Conservation (phyloP, 129 eudicot species). For the Smallanthus sonchifolius region DNA sequence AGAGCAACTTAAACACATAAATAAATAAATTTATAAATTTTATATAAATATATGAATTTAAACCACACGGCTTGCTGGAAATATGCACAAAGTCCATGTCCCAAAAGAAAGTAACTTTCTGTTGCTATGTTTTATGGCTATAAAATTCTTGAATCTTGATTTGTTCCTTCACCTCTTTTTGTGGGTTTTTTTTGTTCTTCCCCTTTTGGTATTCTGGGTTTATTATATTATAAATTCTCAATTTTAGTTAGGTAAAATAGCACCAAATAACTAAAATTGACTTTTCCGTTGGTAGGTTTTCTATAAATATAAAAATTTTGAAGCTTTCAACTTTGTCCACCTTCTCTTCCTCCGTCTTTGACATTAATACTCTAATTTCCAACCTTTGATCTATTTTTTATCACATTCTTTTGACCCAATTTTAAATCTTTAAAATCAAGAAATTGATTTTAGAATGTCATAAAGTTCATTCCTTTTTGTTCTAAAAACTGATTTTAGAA, state of each 20-base stretch:
- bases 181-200: neutral
- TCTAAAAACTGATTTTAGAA: constrained; percentile 1
- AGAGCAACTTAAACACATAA: too few relatives aligned
- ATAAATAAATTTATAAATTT: too few relatives aligned
- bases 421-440: neutral
- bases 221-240: neutral
- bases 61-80: neutral
- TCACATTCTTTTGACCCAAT: neutral
- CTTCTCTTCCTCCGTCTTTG: constrained; percentile 10
- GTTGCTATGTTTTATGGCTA: neutral
- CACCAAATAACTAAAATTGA: constrained; percentile 21
- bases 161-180: neutral
- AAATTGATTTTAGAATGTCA: neutral
- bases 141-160: constrained; percentile 5
- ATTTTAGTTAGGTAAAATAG: constrained; percentile 13
- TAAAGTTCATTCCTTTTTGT: constrained; percentile 5
- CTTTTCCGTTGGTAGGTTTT: constrained; percentile 24
- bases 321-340: constrained; percentile 23
- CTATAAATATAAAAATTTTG: neutral
- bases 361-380: neutral
- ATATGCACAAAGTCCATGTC: constrained; percentile 9
- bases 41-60: neutral
- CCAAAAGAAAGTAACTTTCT: neutral
- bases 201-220: neutral
- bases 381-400: constrained; percentile 3